phyloP scores from a whole-genome alignment of 768 basidiomycete species.

The Pilatotrama ljubarskyi region DNA sequence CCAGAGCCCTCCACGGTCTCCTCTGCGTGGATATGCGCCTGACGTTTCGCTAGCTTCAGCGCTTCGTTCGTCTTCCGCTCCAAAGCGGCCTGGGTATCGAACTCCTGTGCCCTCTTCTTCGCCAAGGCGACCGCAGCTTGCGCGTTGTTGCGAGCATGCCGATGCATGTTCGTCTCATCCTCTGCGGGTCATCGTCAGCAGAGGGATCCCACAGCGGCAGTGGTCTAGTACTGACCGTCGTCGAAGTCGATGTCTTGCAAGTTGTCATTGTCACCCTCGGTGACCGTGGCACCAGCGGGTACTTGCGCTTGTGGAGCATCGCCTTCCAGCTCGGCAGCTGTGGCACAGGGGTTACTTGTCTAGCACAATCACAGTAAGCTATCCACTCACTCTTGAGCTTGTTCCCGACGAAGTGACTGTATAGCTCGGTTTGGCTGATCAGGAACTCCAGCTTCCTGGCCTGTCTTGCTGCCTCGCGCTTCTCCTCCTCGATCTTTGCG shows the following conservation, averaged over 20 bases:
- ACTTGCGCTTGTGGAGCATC: slow-evolving; percentile 41
- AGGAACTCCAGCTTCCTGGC: slow-evolving; percentile 97
- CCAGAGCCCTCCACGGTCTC: slow-evolving; percentile 37
- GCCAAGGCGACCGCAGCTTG: slow-evolving; percentile 85
- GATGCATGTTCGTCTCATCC: slow-evolving; percentile 82
- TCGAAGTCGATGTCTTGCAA: slow-evolving; percentile 88
- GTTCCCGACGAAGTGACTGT: slow-evolving; percentile 98
- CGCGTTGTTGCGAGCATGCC: slow-evolving; percentile 85
- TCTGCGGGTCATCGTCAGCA: slow-evolving; percentile 55
- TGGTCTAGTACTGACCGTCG: slow-evolving; percentile 73
- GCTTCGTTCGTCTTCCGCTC: slow-evolving; percentile 83
- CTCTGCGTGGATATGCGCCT: slow-evolving; percentile 44
- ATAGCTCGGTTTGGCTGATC: slow-evolving; percentile 97
- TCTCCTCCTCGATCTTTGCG: slow-evolving; percentile 88
- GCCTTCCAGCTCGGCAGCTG: slow-evolving; percentile 80
- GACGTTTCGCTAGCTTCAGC: slow-evolving; percentile 61
- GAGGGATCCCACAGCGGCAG: no score
- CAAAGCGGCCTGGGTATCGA: slow-evolving; percentile 80
- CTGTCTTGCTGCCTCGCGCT: slow-evolving; percentile 89
- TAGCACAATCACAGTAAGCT: slow-evolving; percentile 14
- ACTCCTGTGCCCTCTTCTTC: slow-evolving; percentile 75
- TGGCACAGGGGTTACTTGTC: slow-evolving; percentile 1
- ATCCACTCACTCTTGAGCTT: slow-evolving; percentile 81
- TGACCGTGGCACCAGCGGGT: slow-evolving; percentile 60
- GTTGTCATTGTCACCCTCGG: slow-evolving; percentile 49